phyloP scores from a whole-genome alignment of 1,139 yeast genomes.

The Blastobotrys proliferans region DNA sequence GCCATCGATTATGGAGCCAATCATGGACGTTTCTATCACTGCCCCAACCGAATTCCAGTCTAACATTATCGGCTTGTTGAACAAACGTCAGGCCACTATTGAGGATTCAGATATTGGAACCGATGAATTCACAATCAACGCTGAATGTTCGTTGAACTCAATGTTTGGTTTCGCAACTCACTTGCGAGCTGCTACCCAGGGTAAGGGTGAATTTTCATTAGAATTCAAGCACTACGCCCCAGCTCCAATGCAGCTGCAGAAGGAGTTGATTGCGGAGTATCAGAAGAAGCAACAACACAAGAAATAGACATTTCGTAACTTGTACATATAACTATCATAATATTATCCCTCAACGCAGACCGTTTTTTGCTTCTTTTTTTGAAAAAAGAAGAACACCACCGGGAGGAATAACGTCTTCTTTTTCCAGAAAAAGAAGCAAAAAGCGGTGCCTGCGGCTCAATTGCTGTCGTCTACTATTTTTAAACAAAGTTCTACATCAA shows the following conservation, averaged over 20 bases:
- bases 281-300: slow-evolving; percentile 47
- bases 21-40: slow-evolving; percentile 87
- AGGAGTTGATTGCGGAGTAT: slow-evolving; percentile 81
- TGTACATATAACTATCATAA: no score
- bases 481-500: no score
- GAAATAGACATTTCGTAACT: slow-evolving; percentile 9
- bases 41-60: slow-evolving; percentile 98
- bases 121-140: slow-evolving; percentile 89
- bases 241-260: slow-evolving; percentile 86
- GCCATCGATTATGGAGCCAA: slow-evolving; percentile 92
- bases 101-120: slow-evolving; percentile 90
- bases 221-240: slow-evolving; percentile 93
- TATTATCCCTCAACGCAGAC: no score
- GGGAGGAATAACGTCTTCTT: no score
- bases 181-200: slow-evolving; percentile 95
- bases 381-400: no score
- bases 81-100: slow-evolving; percentile 89
- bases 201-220: slow-evolving; percentile 95
- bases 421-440: no score
- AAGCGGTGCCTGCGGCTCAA: no score
- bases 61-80: slow-evolving; percentile 80
- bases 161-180: slow-evolving; percentile 97
- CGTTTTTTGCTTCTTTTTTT: no score
- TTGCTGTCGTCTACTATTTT: no score
- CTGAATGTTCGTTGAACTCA: slow-evolving; percentile 91